phyloP scores from a whole-genome alignment of 2,329 filamentous ascomycete species.

The Exophiala alcalophila region DNA sequence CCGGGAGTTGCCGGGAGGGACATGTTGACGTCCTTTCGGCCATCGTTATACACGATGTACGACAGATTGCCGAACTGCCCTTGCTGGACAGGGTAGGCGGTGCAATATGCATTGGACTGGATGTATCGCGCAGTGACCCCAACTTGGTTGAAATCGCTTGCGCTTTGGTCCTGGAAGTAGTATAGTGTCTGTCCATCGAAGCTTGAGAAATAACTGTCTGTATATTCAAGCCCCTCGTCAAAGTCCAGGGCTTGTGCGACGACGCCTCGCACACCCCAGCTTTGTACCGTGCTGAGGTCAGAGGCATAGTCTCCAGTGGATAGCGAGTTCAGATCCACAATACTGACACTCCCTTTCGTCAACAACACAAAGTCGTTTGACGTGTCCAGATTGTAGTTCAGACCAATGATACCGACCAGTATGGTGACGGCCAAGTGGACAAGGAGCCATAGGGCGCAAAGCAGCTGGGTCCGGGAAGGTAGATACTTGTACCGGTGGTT shows the following conservation, averaged over 20 bases:
- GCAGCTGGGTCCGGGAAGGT: conserved; percentile 23
- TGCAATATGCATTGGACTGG: conserved; percentile 18
- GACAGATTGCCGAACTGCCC: conserved; percentile 23
- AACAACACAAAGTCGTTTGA: conserved; percentile 11
- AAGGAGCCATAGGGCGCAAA: conserved; percentile 24
- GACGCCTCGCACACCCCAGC: conserved; percentile 24
- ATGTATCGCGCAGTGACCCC: conserved; percentile 18
- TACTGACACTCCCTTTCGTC: conserved; percentile 16
- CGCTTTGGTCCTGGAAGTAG: conserved; percentile 25
- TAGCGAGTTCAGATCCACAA: conserved; percentile 20
- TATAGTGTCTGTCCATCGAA: conserved; percentile 17
- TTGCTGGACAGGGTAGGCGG: conserved; percentile 16
- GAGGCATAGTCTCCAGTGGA: conserved; percentile 11
- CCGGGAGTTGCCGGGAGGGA: conserved; percentile 17
- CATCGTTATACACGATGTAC: conserved; percentile 24
- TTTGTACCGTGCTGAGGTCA: conserved; percentile 18
- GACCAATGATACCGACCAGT: conserved; percentile 27
- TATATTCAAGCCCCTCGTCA: conserved; percentile 4
- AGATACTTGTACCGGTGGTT: conserved; percentile 13
- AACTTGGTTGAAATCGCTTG: conserved; percentile 4
- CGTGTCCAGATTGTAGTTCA: conserved; percentile 26
- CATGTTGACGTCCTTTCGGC: conserved; percentile 21
- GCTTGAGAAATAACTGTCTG: conserved; percentile 25
- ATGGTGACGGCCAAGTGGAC: conserved; percentile 23
- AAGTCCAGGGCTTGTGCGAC: conserved; percentile 9